Conservation (phyloP, 352 stramenopile species). For the Phytophthora sp. region DNA sequence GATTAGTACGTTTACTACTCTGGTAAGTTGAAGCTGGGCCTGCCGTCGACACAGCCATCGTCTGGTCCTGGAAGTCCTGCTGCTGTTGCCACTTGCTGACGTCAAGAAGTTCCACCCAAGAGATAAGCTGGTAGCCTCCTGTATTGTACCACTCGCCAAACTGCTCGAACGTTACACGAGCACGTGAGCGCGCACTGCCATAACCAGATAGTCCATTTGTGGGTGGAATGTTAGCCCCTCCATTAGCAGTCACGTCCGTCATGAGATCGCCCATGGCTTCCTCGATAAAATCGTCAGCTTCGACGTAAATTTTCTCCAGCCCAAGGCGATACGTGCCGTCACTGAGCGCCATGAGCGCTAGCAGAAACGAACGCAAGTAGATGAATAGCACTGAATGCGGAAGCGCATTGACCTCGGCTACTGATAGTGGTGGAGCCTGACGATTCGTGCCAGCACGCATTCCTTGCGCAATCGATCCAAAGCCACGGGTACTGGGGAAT, state of each 20-base stretch:
- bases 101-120: slow-evolving; percentile 87
- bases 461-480: slow-evolving; percentile 34
- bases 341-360: slow-evolving; percentile 87
- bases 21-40: slow-evolving; percentile 33
- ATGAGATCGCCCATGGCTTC: slow-evolving; percentile 88
- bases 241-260: slow-evolving; percentile 73
- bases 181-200: slow-evolving; percentile 65
- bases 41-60: slow-evolving; percentile 39
- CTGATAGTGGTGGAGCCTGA: slow-evolving; percentile 36
- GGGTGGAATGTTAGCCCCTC: slow-evolving; percentile 37
- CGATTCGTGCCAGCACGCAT: slow-evolving; percentile 39
- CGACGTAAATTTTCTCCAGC: slow-evolving; percentile 86
- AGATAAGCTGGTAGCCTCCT: slow-evolving; percentile 80
- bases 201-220: slow-evolving; percentile 56
- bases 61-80: slow-evolving; percentile 68
- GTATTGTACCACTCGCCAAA: slow-evolving; percentile 93
- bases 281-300: slow-evolving; percentile 88
- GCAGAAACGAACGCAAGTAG: slow-evolving; percentile 84
- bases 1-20: slow-evolving; percentile 33
- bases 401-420: slow-evolving; percentile 63
- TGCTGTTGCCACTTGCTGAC: slow-evolving; percentile 85
- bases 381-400: slow-evolving; percentile 87
- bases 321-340: slow-evolving; percentile 82
- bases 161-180: slow-evolving; percentile 89
- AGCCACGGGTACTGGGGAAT: slow-evolving; percentile 59